These are phyloP conservation scores for Cubamyces lactineus DNA, from an alignment of 768 basidiomycete genomes.

Conservation along the genomic window DNA sequence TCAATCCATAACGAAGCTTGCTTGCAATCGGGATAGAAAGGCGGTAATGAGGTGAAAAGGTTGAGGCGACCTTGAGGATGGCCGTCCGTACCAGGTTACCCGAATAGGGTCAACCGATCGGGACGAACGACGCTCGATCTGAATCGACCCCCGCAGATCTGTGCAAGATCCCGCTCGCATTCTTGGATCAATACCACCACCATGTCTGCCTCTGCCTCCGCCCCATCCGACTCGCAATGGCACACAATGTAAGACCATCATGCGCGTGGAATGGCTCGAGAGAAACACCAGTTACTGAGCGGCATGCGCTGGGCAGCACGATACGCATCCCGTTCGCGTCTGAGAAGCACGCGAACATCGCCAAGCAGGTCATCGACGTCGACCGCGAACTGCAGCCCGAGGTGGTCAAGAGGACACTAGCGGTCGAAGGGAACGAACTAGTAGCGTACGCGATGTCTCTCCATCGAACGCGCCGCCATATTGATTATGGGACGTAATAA, in stretches of 20 bases:
- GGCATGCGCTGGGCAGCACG: constrained; percentile 43
- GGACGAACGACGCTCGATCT: neutral
- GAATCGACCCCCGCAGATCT: neutral
- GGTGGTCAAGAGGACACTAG: constrained; percentile 74
- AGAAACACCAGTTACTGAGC: too few relatives aligned
- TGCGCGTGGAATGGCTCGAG: neutral
- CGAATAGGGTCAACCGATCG: too few relatives aligned
- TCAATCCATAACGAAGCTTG: too few relatives aligned
- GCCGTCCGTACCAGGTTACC: too few relatives aligned
- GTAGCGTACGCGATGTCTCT: constrained; percentile 63
- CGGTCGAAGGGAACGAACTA: constrained; percentile 67
- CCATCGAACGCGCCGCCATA: neutral
- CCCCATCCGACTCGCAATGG: constrained; percentile 41
- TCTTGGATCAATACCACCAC: constrained; percentile 22
- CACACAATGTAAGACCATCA: constrained; percentile 53
- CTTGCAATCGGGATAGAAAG: too few relatives aligned
- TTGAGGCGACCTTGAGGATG: too few relatives aligned
- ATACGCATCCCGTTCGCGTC: constrained; percentile 80
- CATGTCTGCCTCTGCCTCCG: constrained; percentile 31
- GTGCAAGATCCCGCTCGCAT: neutral
- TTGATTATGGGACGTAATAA: constrained; percentile 8
- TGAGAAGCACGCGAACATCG: constrained; percentile 75
- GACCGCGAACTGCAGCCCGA: constrained; percentile 83
- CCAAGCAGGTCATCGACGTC: constrained; percentile 83
- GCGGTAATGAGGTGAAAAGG: too few relatives aligned